These are phyloP conservation scores for Clavispora phyllophila DNA, from an alignment of 805 yeast genomes.

Conservation along the genomic window DNA sequence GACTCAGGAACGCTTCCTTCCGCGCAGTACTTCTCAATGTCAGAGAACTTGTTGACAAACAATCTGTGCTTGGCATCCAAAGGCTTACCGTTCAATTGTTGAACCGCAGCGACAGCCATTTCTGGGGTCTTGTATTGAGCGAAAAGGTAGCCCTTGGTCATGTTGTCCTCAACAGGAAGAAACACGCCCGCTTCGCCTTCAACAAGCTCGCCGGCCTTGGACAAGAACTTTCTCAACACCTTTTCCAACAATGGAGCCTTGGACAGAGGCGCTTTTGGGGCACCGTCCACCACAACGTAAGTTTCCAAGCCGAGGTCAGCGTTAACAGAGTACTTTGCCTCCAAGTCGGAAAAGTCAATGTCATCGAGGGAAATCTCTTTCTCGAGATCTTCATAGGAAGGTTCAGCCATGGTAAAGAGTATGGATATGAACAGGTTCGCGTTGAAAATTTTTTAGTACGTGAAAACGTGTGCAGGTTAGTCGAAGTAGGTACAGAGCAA, in stretches of 20 bases:
- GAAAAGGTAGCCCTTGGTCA: constrained; percentile 81
- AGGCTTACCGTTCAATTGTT: constrained; percentile 79
- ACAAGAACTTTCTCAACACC: constrained; percentile 77
- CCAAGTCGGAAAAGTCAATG: constrained; percentile 80
- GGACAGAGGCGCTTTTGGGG: constrained; percentile 89
- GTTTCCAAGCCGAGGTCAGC: constrained; percentile 62
- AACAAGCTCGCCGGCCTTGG: constrained; percentile 68
- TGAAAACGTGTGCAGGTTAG: not conserved
- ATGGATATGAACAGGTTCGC: not conserved
- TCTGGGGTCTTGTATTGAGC: constrained; percentile 69
- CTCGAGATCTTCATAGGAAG: constrained; percentile 28
- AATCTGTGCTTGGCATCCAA: constrained; percentile 91
- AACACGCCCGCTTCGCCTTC: constrained; percentile 59
- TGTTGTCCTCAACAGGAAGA: constrained; percentile 77
- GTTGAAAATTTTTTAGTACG: constrained; percentile 1
- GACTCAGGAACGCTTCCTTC: constrained; percentile 57
- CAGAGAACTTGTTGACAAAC: constrained; percentile 74
- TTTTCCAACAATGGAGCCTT: constrained; percentile 80
- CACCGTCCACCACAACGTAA: constrained; percentile 87
- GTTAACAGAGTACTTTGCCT: constrained; percentile 59
- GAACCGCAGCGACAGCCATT: constrained; percentile 74
- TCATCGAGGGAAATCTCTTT: constrained; percentile 41
- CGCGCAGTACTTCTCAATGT: constrained; percentile 72
- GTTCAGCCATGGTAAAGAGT: constrained; percentile 10
- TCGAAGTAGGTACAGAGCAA: not conserved